These are phyloP conservation scores for Quercus phellos DNA, from an alignment of 331 rosid species.

Conservation along the genomic window DNA sequence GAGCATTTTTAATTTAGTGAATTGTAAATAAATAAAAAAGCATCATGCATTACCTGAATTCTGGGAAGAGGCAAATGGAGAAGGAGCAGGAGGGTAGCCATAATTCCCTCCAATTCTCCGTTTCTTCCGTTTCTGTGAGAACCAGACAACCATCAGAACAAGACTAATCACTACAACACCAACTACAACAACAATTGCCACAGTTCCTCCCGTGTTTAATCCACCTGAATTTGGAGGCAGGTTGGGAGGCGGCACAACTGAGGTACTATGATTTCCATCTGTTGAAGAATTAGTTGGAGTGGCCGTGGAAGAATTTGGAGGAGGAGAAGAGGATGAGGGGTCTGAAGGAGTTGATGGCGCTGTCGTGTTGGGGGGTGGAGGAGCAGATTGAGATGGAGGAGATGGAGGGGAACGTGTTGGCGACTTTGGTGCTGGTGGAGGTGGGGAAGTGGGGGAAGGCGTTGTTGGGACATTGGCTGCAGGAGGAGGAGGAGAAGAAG, in stretches of 20 bases:
- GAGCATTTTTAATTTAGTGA: neutral
- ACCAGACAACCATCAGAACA: conserved; percentile 60
- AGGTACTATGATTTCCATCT: conserved; percentile 16
- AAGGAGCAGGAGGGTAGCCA: conserved; percentile 45
- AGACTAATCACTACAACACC: conserved; percentile 68
- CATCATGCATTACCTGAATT: conserved; percentile 72
- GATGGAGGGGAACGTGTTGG: conserved; percentile 52
- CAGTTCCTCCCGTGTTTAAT: conserved; percentile 48
- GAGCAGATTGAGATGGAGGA: conserved; percentile 52
- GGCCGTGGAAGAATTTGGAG: conserved; percentile 42
- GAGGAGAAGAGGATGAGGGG: conserved; percentile 54
- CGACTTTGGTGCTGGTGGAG: conserved; percentile 38
- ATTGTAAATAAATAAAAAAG: neutral
- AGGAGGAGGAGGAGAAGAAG: conserved; percentile 62
- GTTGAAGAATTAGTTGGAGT: conserved; percentile 39
- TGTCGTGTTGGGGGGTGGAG: conserved; percentile 37
- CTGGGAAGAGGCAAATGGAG: conserved; percentile 86
- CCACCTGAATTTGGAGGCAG: conserved; percentile 52
- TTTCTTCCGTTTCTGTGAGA: conserved; percentile 56
- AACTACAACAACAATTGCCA: conserved; percentile 57
- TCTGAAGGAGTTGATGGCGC: conserved; percentile 58
- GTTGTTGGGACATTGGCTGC: conserved; percentile 32
- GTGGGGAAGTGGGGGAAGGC: conserved; percentile 49
- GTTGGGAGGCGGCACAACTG: conserved; percentile 38
- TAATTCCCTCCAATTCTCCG: conserved; percentile 33